phyloP scores from a whole-genome alignment of 2,329 filamentous ascomycete species.

The Fusarium abutilonis region DNA sequence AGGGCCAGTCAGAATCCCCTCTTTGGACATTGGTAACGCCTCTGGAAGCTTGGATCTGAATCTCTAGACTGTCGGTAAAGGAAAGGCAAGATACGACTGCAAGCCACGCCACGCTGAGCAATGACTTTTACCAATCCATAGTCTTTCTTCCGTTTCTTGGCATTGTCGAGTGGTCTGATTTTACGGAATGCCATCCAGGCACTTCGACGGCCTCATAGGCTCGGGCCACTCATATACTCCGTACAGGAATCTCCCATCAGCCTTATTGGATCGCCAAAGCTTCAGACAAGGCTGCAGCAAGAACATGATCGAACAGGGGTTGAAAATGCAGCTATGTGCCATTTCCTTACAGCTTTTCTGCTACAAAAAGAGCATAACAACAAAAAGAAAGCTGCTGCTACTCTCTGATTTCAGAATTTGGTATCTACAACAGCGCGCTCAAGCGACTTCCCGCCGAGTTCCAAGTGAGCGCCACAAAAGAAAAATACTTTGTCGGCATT shows the following conservation, averaged over 20 bases:
- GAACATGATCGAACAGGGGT: constrained; percentile 1
- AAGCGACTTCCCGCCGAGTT: constrained; percentile 21
- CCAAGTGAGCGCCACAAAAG: constrained; percentile 26
- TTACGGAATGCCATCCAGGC: constrained; percentile 32
- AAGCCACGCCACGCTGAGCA: constrained; percentile 36
- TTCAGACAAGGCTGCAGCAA: constrained; percentile 23
- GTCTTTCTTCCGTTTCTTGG: constrained; percentile 28
- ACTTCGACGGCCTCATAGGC: constrained; percentile 21
- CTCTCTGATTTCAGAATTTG: background rate
- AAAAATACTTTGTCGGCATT: constrained; percentile 7
- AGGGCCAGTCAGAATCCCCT: background rate
- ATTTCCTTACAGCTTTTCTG: background rate
- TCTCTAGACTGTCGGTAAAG: constrained; percentile 30
- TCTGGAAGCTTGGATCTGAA: background rate
- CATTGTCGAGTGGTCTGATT: constrained; percentile 37
- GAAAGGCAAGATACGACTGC: constrained; percentile 30
- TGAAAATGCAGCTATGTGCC: background rate
- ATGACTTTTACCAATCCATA: constrained; percentile 22
- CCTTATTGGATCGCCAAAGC: constrained; percentile 13
- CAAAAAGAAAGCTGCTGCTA: constrained; percentile 19
- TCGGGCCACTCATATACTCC: constrained; percentile 21
- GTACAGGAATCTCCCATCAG: constrained; percentile 19
- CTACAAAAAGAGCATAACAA: background rate
- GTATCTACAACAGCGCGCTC: constrained; percentile 16
- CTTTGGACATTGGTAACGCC: background rate